phyloP scores from a whole-genome alignment of 1,284 basidiomycete species.

The Cutaneotrichosporon sp. region DNA sequence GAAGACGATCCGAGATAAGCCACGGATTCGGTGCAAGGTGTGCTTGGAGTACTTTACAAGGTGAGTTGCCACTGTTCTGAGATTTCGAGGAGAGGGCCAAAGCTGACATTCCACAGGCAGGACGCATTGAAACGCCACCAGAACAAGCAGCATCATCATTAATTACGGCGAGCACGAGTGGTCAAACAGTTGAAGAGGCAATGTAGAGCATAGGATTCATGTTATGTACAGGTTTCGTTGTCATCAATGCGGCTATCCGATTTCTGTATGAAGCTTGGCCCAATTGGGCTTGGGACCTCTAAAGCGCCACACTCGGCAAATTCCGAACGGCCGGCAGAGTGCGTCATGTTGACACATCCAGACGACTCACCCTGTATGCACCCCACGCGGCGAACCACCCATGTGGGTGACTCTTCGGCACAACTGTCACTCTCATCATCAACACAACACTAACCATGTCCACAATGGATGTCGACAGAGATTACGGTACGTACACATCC shows the following conservation, averaged over 20 bases:
- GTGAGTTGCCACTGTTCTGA: not conserved
- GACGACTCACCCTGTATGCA: not conserved
- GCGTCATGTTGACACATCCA: constrained; percentile 8
- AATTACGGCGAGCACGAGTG: not conserved
- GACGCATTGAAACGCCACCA: constrained; percentile 51
- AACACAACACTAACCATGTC: not conserved
- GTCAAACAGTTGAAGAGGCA: not conserved
- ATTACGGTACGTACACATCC: not conserved
- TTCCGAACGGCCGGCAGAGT: constrained; percentile 1
- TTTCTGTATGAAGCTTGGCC: not conserved
- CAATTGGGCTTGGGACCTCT: not conserved
- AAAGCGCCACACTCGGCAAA: constrained; percentile 19
- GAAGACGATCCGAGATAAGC: constrained; percentile 49
- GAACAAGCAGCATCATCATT: constrained; percentile 38
- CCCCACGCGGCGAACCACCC: too few relatives aligned
- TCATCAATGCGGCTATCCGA: not conserved
- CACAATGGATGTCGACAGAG: constrained; percentile 4
- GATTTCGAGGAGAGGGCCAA: not conserved
- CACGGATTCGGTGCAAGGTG: constrained; percentile 40
- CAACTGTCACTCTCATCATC: not conserved
- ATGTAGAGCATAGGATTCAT: constrained; percentile 7
- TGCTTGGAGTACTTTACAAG: constrained; percentile 48
- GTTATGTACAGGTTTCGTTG: not conserved
- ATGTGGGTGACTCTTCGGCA: too few relatives aligned
- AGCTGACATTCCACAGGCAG: constrained; percentile 30